Evolutionary conservation across 148 eudicot species (phyloP).

Genomic region (Vaccinium corymbosum): DNA sequence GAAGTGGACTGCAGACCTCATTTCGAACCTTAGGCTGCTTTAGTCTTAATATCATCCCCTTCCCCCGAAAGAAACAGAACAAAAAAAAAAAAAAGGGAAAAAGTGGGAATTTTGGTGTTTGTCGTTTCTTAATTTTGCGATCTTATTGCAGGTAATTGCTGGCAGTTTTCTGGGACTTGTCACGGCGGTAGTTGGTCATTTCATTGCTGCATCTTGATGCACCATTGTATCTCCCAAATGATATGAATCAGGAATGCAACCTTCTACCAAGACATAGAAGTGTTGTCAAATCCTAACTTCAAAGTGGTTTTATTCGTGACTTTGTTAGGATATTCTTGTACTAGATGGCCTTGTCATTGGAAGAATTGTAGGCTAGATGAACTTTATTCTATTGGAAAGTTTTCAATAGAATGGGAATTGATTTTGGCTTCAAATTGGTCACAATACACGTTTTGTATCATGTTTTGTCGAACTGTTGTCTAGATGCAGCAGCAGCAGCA

Average conservation of each 20-base stretch:
- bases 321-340: neutral
- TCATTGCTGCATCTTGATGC: conserved; percentile 24
- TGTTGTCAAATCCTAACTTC: conserved; percentile 5
- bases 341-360: neutral
- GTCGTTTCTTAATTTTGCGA: neutral
- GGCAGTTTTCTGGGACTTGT: conserved; percentile 63
- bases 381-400: neutral
- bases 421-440: neutral
- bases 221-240: neutral
- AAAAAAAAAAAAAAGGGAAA: neutral
- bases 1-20: too few relatives aligned
- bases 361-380: neutral
- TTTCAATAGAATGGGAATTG: neutral
- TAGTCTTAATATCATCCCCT: neutral
- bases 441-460: neutral
- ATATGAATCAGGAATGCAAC: neutral
- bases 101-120: neutral
- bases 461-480: neutral
- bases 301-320: neutral
- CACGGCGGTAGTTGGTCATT: conserved; percentile 42
- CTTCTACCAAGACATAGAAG: neutral
- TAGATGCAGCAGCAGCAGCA: neutral
- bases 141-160: conserved; percentile 56
- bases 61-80: neutral
- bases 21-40: conserved; percentile 12